These are phyloP conservation scores for Globisporangium paroecandrum DNA, from an alignment of 352 stramenopile species.

Conservation along the genomic window DNA sequence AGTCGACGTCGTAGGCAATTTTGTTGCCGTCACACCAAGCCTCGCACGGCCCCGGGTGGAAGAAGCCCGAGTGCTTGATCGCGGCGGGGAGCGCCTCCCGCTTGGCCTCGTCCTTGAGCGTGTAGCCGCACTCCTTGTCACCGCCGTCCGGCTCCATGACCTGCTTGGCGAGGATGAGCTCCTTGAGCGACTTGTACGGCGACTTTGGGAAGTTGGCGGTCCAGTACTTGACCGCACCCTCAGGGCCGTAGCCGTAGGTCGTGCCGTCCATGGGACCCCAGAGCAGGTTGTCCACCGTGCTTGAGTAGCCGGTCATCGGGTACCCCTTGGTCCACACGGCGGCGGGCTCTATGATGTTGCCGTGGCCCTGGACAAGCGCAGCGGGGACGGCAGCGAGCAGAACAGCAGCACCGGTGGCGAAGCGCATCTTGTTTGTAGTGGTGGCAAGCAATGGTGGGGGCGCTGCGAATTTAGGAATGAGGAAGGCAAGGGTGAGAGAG, in stretches of 20 bases:
- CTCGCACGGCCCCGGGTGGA: conserved; percentile 55
- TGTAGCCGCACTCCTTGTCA: conserved; percentile 23
- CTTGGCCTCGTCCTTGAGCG: conserved; percentile 33
- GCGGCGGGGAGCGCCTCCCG: conserved; percentile 27
- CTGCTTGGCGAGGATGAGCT: conserved; percentile 31
- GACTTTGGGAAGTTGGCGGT: conserved; percentile 29
- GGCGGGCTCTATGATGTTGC: conserved; percentile 44
- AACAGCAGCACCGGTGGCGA: conserved; percentile 6
- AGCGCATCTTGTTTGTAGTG: background rate
- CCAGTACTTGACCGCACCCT: conserved; percentile 27
- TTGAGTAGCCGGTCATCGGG: conserved; percentile 26
- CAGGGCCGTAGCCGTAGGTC: conserved; percentile 27
- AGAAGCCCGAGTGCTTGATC: conserved; percentile 51
- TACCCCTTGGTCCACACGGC: conserved; percentile 27
- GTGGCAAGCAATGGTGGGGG: background rate
- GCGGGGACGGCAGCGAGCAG: conserved; percentile 10
- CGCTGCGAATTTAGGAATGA: background rate
- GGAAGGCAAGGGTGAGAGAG: background rate
- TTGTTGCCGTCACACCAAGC: conserved; percentile 58
- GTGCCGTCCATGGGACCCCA: conserved; percentile 22
- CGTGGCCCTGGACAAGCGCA: conserved; percentile 18
- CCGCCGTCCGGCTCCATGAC: conserved; percentile 17
- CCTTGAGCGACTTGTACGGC: conserved; percentile 25
- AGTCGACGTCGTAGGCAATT: conserved; percentile 47
- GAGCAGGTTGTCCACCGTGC: conserved; percentile 21